Conservation (phyloP, 495 filamentous ascomycete species). For the Choiromyces venosus region DNA sequence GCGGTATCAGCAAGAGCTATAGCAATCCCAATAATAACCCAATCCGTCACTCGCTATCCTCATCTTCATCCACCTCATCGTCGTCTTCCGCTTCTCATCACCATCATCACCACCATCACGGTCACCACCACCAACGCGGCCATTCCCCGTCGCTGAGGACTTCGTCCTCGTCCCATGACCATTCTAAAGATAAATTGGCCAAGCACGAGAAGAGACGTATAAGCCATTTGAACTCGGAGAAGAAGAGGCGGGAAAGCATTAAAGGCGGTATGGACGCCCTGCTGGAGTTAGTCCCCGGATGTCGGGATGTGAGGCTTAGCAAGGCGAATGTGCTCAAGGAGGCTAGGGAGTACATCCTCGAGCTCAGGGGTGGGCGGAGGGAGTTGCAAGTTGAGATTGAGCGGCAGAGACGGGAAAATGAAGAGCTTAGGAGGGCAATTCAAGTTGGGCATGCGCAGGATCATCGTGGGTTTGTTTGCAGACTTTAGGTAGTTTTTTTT, state of each 20-base stretch:
- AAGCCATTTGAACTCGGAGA: constrained; percentile 41
- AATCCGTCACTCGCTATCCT: neutral
- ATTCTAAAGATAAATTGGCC: constrained; percentile 31
- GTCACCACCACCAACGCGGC: constrained; percentile 15
- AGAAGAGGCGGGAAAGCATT: constrained; percentile 41
- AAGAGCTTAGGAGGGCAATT: constrained; percentile 25
- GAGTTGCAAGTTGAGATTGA: constrained; percentile 30
- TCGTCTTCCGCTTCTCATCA: constrained; percentile 25
- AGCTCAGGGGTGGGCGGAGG: constrained; percentile 26
- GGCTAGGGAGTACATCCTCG: constrained; percentile 37
- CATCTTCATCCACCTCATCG: constrained; percentile 10
- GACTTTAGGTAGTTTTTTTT: constrained; percentile 17
- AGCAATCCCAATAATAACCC: neutral
- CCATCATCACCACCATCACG: constrained; percentile 19
- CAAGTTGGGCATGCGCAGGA: constrained; percentile 33
- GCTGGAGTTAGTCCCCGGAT: constrained; percentile 39
- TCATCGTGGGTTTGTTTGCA: constrained; percentile 29
- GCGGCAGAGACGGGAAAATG: constrained; percentile 27
- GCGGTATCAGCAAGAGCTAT: neutral
- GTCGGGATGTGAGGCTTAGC: constrained; percentile 32
- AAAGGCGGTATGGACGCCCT: constrained; percentile 42
- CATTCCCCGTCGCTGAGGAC: constrained; percentile 17
- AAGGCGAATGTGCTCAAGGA: constrained; percentile 41
- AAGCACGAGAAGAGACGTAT: constrained; percentile 41
- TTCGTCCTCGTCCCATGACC: constrained; percentile 21